Conservation (phyloP, 1,139 yeast species). For the Lodderomyces theae region DNA sequence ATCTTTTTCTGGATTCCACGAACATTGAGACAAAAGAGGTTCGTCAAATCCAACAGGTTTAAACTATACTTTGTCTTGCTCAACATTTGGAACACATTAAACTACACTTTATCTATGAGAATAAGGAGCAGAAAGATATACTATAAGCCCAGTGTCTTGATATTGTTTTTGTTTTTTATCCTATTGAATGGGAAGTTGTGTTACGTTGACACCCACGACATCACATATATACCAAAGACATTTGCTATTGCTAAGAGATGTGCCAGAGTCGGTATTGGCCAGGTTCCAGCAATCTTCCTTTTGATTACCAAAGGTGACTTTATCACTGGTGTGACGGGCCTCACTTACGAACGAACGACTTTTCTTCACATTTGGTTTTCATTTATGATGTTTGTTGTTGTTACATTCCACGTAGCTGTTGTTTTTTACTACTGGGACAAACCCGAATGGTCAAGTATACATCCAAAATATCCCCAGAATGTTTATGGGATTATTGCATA, state of each 20-base stretch:
- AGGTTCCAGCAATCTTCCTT: conserved; percentile 38
- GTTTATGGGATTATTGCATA: conserved; percentile 51
- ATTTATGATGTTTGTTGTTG: conserved; percentile 36
- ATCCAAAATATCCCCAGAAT: conserved; percentile 37
- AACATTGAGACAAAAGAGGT: conserved; percentile 17
- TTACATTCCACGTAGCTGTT: conserved; percentile 34
- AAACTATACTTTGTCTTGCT: conserved; percentile 25
- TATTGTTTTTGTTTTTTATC: conserved; percentile 26
- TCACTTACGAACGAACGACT: conserved; percentile 38
- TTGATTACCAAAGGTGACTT: conserved; percentile 41
- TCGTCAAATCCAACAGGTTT: conserved; percentile 12
- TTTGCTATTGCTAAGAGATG: conserved; percentile 45
- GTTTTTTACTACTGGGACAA: conserved; percentile 39
- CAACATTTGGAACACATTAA: conserved; percentile 28
- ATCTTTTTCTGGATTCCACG: conserved; percentile 44
- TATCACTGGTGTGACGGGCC: conserved; percentile 39
- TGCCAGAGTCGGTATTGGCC: conserved; percentile 43
- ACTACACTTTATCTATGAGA: conserved; percentile 20
- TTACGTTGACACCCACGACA: conserved; percentile 31
- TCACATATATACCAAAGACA: conserved; percentile 36
- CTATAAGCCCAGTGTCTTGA: conserved; percentile 41
- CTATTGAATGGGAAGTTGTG: conserved; percentile 29
- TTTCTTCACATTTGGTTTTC: conserved; percentile 48
- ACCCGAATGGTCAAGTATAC: conserved; percentile 35
- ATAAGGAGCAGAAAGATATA: conserved; percentile 17